Conservation (phyloP, 106 monocot genomes). For the Vanilla planifolia region DNA sequence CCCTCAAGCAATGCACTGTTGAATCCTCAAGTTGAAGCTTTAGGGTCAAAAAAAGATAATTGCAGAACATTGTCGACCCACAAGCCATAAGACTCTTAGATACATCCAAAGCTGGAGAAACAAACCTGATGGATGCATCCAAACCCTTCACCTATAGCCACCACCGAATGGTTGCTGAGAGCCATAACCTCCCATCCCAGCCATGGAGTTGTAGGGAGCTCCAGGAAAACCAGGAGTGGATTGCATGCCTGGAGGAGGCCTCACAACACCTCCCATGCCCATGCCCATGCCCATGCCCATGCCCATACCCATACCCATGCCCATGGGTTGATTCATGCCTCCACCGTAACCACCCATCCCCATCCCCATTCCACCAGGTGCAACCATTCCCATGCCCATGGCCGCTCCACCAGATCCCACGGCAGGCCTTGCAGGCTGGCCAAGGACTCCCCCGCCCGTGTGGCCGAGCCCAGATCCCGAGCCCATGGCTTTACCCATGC, state of each 20-base stretch:
- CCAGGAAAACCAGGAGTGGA: slow-evolving; percentile 18
- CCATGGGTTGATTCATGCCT: slow-evolving; percentile 8
- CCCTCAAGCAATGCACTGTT: too few species aligned
- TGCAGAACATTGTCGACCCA: too few species aligned
- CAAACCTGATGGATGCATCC: too few species aligned
- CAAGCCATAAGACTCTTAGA: too few species aligned
- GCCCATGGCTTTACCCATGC: slow-evolving; percentile 99
- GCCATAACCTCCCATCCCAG: slow-evolving; percentile 48
- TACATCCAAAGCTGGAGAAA: too few species aligned
- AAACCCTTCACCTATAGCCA: slow-evolving; percentile 44
- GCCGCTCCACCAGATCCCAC: slow-evolving; percentile 23
- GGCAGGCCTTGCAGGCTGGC: slow-evolving; percentile 32
- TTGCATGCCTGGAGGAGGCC: slow-evolving; percentile 16
- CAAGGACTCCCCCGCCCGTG: slow-evolving; percentile 15
- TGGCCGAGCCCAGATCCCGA: slow-evolving; percentile 58
- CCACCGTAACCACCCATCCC: slow-evolving; percentile 8
- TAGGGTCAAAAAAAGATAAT: too few species aligned
- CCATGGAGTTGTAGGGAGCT: slow-evolving; percentile 39
- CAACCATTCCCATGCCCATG: slow-evolving; percentile 29
- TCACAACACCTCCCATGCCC: slow-evolving; percentile 13
- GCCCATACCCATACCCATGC: slow-evolving; percentile 1
- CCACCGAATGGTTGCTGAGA: slow-evolving; percentile 51
- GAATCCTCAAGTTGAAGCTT: too few species aligned
- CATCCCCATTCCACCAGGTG: slow-evolving; percentile 32
- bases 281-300: slow-evolving; percentile 17